Base-by-base conservation (phyloP, 2,329 filamentous ascomycete genomes). In the Cladophialophora exuberans region DNA sequence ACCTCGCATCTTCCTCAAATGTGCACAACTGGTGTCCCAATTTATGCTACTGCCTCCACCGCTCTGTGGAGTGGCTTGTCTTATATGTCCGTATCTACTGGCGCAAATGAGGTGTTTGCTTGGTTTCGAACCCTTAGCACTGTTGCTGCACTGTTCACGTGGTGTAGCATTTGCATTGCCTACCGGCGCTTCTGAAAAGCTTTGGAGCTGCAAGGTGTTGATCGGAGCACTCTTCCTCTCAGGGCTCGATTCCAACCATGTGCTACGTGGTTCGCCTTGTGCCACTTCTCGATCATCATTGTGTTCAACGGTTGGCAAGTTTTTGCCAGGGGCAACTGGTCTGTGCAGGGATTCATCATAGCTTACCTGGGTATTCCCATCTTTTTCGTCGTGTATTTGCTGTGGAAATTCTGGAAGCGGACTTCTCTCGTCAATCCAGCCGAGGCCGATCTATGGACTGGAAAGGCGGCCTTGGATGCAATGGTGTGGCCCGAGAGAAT, bases 301-400 rank as follows among this genome's bases (percentile, higher is more conserved):
- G 67, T 90, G 3, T 77, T 89, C 49, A 89, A 87, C 13, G 81
- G 83, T 84, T 90, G 69, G 42, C 62, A 64, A 3, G 63, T 66
- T 0, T 72, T 73, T 38, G 62, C 59, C 59, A 33, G 35, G 2
- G 41, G 69, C 1, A 68, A 64, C 38, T 65, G 75, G 11, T 70
- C 74, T 31, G 22, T 22, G 9, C 17, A 28, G 25, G 69, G 69
- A 30, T 82, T 82, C 64, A 69, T 82, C 41, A 79, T 77, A 0
- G 74, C 76, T 1, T 79, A 80, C 57, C 69, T 79, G 6, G 76
- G 75, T 5, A 52, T 73, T 13, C 69, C 66, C 0, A 73, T 76
- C 47, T 77, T 73, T 68, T 63, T 73, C 13, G 66, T 69, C 4
- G 7, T 49, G 4, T 55, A 30, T 49, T 13, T 25, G 2, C 30